Base-by-base conservation (phyloP, 306 rosid genomes). In the Spatholobus suberectus region DNA sequence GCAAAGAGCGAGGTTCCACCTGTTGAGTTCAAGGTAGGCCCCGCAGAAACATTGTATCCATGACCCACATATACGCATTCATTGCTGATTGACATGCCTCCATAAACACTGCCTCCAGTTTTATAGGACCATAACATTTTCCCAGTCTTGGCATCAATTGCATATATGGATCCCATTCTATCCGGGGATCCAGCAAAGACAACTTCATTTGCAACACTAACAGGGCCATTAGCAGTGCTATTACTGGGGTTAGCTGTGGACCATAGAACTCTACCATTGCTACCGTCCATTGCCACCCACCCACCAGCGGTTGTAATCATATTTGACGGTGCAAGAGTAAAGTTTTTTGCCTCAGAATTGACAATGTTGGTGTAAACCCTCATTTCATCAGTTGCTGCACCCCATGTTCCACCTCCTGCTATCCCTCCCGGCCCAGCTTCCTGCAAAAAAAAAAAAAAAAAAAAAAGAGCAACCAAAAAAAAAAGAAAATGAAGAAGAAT, bases 271-370 rank as follows among this genome's bases (percentile, higher is more conserved):
- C 75, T 77, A 10, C 95, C 92, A 12, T 35, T 85, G 9, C 41
- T 38, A 1, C 89, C 79, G 32, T 93, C 87, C 91, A 91, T 84
- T 10, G 91, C 95, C 27, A 93, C 94, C 97, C 97, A 93, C 21
- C 91, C 97, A 38, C 95, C 90, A 0, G 88, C 66, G 13, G 77
- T 84, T 18, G 93, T 88, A 44, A 13, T 89, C 47, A 38, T 63
- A 55, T 73, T 59, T 14, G 92, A 82, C 12, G 97, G 92, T 26
- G 11, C 46, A 3, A 91, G 95, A 14, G 90, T 89, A 88, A 93
- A 93, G 58, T 82, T 87, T 40, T 87, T 78, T 46, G 13, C 63
- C 2, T 76, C 77, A 34, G 85, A 79, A 81, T 90, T 91, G 29
- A 72, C 91, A 17, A 89, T 85, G 76, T 91, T 93, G 0, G 97